These are phyloP conservation scores for Pisolithus albus DNA, from an alignment of 768 basidiomycete species.

Conservation along the genomic window DNA sequence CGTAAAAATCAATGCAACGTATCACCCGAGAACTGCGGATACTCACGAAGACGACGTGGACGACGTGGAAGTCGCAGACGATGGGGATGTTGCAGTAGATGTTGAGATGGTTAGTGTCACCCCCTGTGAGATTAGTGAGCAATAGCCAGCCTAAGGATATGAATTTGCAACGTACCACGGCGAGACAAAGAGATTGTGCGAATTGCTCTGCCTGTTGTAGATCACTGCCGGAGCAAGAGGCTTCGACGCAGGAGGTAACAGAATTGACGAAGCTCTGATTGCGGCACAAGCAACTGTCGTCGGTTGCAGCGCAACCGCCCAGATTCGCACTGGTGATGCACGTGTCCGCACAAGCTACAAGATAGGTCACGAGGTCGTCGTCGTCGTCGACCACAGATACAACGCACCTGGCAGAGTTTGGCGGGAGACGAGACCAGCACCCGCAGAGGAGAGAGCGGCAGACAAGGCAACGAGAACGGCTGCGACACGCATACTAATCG, in stretches of 20 bases:
- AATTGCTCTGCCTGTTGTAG: constrained; percentile 35
- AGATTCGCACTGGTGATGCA: constrained; percentile 43
- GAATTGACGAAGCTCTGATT: constrained; percentile 37
- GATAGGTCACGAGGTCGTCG: neutral
- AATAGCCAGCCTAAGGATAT: neutral
- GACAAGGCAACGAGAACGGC: constrained; percentile 11
- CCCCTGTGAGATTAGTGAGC: constrained; percentile 32
- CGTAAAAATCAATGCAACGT: neutral
- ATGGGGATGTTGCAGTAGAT: constrained; percentile 17
- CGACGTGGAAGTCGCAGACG: constrained; percentile 8
- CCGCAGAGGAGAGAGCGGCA: constrained; percentile 9
- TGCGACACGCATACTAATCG: constrained; percentile 14
- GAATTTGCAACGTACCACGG: constrained; percentile 38
- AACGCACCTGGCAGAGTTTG: constrained; percentile 20
- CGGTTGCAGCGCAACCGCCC: constrained; percentile 39
- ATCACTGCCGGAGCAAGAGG: constrained; percentile 42
- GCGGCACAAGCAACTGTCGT: constrained; percentile 55
- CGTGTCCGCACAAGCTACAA: constrained; percentile 41
- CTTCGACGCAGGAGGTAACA: constrained; percentile 43
- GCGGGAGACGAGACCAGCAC: constrained; percentile 14
- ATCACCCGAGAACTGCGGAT: neutral
- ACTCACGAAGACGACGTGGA: constrained; percentile 3
- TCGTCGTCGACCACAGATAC: neutral
- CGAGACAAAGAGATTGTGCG: constrained; percentile 39
- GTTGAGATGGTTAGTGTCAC: constrained; percentile 40